Conservation (phyloP, 495 filamentous ascomycete genomes). For the Oidiodendron maius region DNA sequence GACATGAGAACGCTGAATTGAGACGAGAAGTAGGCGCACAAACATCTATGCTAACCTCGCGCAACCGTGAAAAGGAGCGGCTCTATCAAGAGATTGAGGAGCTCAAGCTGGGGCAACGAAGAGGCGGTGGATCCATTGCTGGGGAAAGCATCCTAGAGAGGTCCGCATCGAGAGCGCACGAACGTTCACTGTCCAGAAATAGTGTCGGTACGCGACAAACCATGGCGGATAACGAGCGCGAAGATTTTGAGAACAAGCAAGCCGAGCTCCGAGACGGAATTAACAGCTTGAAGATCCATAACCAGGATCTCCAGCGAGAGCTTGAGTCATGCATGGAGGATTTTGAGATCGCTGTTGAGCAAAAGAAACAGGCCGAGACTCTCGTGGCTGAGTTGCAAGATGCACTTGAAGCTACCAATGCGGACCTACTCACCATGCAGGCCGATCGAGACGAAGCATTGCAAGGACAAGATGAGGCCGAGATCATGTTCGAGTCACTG, state of each 20-base stretch:
- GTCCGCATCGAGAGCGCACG: conserved; percentile 73
- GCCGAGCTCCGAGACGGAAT: conserved; percentile 81
- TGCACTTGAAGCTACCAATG: conserved; percentile 67
- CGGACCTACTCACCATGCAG: conserved; percentile 77
- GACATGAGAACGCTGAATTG: conserved; percentile 88
- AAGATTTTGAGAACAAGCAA: conserved; percentile 77
- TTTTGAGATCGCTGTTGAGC: conserved; percentile 54
- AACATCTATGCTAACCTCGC: conserved; percentile 94
- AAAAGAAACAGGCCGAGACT: conserved; percentile 52
- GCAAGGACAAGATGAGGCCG: conserved; percentile 69
- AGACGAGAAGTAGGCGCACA: conserved; percentile 90
- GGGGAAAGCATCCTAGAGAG: conserved; percentile 91
- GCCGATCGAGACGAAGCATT: conserved; percentile 83
- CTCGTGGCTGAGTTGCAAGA: conserved; percentile 60
- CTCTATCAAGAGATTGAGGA: conserved; percentile 97
- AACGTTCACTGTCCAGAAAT: conserved; percentile 62
- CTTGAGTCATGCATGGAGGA: conserved; percentile 63
- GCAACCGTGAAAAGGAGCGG: conserved; percentile 90
- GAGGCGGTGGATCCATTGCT: conserved; percentile 55
- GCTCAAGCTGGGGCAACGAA: conserved; percentile 77
- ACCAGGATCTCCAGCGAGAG: conserved; percentile 71
- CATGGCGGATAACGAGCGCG: conserved; percentile 73
- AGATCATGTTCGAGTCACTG: conserved; percentile 72
- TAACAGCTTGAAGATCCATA: conserved; percentile 76
- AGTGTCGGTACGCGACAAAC: conserved; percentile 66